Evolutionary conservation across 1,284 basidiomycete species (phyloP), one percentile per base, ranked within the genome.

Genomic region (Trichosporon sp.): DNA sequence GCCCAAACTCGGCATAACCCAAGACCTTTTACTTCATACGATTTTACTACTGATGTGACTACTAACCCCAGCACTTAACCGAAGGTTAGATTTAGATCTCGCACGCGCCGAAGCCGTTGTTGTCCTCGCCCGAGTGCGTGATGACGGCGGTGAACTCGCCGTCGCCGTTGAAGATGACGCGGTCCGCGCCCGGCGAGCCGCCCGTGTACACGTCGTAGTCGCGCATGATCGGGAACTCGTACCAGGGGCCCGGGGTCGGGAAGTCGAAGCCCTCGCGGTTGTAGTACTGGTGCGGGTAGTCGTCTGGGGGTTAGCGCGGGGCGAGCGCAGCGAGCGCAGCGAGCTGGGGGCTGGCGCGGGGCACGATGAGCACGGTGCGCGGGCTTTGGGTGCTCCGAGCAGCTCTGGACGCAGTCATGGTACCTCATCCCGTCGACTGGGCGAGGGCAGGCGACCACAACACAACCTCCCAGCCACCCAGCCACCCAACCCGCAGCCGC

Each of bases 211-310:
- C 53, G n/a, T 60, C 25, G 63, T 44, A 60, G 2, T 18, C 23
- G 53, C 34, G 23, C 13, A 68, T 29, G 35, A 68, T 68, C 3
- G 67, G 67, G 35, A 60, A 68, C 67, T 68, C 67, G 63, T 68
- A 68, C 53, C 53, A 68, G 4, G 67, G 67, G 0, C 63, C 67
- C 1, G 15, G 5, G 35, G 63, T 65, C 15, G 25, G 27, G 56
- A 68, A 68, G 56, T 60, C 27, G 29, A 60, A 60, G 56, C 56
- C 56, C 56, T 60, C 56, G 29, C 29, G 29, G 29, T 60, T 60
- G 27, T 60, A 2, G 27, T 60, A 60, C 56, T 60, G 6, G 56
- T 60, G 56, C 15, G 56, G 56, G 56, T 60, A 60, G 29, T 31
- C n/a, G 56, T 23, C 56, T 60, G 56, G 2, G n/a, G 29, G 56